Percentiles rank a stretch among this genome's conserved stretches.
These are phyloP conservation scores for Neurospora tetraspora DNA, from an alignment of 495 filamentous ascomycete genomes.

Conservation along the genomic window DNA sequence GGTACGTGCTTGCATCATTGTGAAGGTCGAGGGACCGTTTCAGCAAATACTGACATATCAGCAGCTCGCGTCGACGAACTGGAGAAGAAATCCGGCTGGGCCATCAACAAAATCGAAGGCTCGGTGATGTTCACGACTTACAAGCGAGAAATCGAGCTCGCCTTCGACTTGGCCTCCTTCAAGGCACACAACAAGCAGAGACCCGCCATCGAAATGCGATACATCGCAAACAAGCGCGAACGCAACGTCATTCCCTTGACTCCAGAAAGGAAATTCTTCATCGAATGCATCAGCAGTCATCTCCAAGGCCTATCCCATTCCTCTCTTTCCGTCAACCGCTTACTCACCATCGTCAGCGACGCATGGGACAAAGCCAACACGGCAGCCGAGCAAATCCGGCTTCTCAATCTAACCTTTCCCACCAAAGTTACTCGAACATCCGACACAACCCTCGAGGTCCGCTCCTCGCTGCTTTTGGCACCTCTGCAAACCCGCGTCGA, in stretches of 20 bases:
- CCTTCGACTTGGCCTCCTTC: slow-evolving; percentile 60
- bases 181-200: slow-evolving; percentile 14
- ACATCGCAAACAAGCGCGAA: slow-evolving; percentile 42
- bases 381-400: slow-evolving; percentile 43
- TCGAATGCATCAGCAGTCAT: slow-evolving; percentile 51
- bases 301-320: slow-evolving; percentile 43
- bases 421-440: slow-evolving; percentile 44
- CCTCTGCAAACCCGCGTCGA: slow-evolving; percentile 52
- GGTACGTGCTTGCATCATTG: slow-evolving; percentile 32
- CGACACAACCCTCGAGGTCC: slow-evolving; percentile 46
- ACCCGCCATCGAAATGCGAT: slow-evolving; percentile 40
- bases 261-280: slow-evolving; percentile 57
- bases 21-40: background rate
- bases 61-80: slow-evolving; percentile 57
- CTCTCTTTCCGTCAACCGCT: slow-evolving; percentile 37
- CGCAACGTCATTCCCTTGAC: slow-evolving; percentile 36
- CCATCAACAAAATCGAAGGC: slow-evolving; percentile 51
- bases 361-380: slow-evolving; percentile 50
- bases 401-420: slow-evolving; percentile 43
- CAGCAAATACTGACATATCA: background rate
- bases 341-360: slow-evolving; percentile 43
- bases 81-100: slow-evolving; percentile 70
- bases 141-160: slow-evolving; percentile 62
- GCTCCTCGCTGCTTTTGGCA: slow-evolving; percentile 43
- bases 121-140: slow-evolving; percentile 70